A percentile compares a stretch with the other conserved stretches of the same genome.
Evolutionary conservation across 1,139 yeast species (phyloP).

Genomic region (Zygoascus meyerae): DNA sequence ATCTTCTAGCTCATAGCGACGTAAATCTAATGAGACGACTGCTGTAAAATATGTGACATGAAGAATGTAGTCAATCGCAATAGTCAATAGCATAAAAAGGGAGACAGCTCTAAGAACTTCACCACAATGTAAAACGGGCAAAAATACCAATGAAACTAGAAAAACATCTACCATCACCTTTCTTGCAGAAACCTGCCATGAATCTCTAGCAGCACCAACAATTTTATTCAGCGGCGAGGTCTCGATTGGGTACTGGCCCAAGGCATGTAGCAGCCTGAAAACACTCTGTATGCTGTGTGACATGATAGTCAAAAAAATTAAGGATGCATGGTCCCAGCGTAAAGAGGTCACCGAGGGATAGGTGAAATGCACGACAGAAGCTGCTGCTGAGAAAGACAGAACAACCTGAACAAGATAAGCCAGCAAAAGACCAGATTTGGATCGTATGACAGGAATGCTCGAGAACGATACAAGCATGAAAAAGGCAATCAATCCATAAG

Average conservation of each 20-base stretch:
- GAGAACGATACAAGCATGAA: conserved; percentile 46
- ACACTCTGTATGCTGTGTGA: conserved; percentile 43
- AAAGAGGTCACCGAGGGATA: conserved; percentile 27
- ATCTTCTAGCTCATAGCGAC: conserved; percentile 57
- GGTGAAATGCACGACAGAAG: conserved; percentile 44
- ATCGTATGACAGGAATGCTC: conserved; percentile 51
- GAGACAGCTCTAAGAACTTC: conserved; percentile 38
- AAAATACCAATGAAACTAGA: conserved; percentile 24
- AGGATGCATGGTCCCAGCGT: conserved; percentile 22
- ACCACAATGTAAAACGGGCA: conserved; percentile 21
- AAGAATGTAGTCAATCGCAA: conserved; percentile 51
- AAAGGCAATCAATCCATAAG: conserved; percentile 32
- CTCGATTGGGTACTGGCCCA: conserved; percentile 42
- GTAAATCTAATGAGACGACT: conserved; percentile 59
- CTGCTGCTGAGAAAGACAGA: conserved; percentile 46
- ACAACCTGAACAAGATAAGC: conserved; percentile 53
- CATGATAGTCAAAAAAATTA: conserved; percentile 39
- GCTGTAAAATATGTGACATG: conserved; percentile 62
- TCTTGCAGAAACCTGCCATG: conserved; percentile 35
- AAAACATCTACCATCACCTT: conserved; percentile 28
- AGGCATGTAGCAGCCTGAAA: conserved; percentile 39
- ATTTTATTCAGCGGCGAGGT: conserved; percentile 36
- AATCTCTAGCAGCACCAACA: conserved; percentile 33
- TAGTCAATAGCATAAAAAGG: conserved; percentile 38
- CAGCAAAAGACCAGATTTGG: conserved; percentile 52